phyloP scores from a whole-genome alignment of 1,139 yeast genomes.

The Torulaspora pretoriensis region DNA sequence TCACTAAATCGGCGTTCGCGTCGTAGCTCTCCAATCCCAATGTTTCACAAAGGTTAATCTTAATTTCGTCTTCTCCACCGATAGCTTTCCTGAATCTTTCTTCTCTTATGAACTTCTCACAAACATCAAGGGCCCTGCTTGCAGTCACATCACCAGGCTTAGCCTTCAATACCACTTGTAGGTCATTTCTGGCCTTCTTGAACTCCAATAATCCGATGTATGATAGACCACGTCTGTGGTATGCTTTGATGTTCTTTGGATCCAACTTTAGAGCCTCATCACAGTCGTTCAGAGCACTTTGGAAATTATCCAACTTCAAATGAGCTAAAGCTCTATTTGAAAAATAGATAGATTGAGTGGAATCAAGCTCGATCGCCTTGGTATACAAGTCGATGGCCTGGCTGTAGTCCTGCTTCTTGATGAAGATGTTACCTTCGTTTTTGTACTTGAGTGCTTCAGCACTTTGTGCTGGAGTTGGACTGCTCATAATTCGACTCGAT shows the following conservation, averaged over 20 bases:
- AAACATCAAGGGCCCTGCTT: constrained; percentile 55
- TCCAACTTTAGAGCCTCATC: constrained; percentile 65
- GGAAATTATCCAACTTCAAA: constrained; percentile 80
- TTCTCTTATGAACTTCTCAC: constrained; percentile 63
- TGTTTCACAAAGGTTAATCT: constrained; percentile 40
- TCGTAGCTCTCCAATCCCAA: constrained; percentile 51
- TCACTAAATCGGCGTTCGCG: constrained; percentile 36
- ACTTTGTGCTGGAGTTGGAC: constrained; percentile 22
- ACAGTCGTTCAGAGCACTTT: constrained; percentile 77
- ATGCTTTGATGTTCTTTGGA: constrained; percentile 66
- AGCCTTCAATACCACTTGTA: constrained; percentile 55
- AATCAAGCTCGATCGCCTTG: constrained; percentile 68
- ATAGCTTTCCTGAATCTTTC: constrained; percentile 86
- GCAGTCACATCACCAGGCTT: constrained; percentile 74
- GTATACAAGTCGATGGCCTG: constrained; percentile 71
- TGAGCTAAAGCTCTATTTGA: constrained; percentile 91
- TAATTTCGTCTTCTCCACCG: constrained; percentile 53
- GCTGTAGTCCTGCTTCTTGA: constrained; percentile 58
- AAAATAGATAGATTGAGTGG: constrained; percentile 65
- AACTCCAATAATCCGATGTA: constrained; percentile 71
- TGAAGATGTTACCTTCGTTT: constrained; percentile 66
- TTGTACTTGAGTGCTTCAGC: constrained; percentile 53
- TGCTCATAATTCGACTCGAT: constrained; percentile 14
- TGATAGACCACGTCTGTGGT: constrained; percentile 79
- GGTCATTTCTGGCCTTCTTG: constrained; percentile 68